Conservation (phyloP, 1,284 basidiomycete genomes). For the Irpex sp. region DNA sequence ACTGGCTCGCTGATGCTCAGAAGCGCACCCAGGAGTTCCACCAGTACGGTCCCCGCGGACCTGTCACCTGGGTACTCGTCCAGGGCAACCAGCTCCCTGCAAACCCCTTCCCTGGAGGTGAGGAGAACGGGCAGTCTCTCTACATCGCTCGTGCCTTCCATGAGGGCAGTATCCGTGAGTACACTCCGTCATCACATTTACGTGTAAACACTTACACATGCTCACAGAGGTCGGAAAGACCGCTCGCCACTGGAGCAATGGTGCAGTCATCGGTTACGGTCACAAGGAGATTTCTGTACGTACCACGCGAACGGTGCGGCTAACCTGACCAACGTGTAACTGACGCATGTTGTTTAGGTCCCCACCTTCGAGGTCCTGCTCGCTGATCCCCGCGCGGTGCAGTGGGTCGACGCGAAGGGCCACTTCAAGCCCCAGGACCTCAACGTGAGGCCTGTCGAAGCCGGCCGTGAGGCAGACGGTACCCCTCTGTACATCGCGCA, state of each 20-base stretch:
- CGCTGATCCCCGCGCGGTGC: slow-evolving; percentile 54
- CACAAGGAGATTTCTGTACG: slow-evolving; percentile 56
- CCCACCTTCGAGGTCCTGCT: slow-evolving; percentile 43
- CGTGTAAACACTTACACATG: slow-evolving; percentile 3
- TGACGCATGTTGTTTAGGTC: background rate
- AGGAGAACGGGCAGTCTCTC: slow-evolving; percentile 47
- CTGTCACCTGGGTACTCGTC: slow-evolving; percentile 59
- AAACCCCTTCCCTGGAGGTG: slow-evolving; percentile 54
- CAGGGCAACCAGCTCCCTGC: slow-evolving; percentile 56
- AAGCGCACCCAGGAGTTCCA: slow-evolving; percentile 47
- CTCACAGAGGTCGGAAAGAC: slow-evolving; percentile 64
- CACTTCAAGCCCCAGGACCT: slow-evolving; percentile 40
- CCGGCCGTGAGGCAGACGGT: slow-evolving; percentile 62
- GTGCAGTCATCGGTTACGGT: slow-evolving; percentile 58
- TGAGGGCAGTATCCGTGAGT: slow-evolving; percentile 60
- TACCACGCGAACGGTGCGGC: slow-evolving; percentile 1
- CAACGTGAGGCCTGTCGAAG: slow-evolving; percentile 55
- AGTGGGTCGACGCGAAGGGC: slow-evolving; percentile 53
- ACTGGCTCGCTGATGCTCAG: slow-evolving; percentile 60
- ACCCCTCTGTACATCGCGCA: slow-evolving; percentile 57
- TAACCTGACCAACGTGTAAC: background rate
- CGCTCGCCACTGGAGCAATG: slow-evolving; percentile 49
- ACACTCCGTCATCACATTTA: background rate
- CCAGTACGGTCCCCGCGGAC: slow-evolving; percentile 39
- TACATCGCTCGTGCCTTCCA: slow-evolving; percentile 59